Base-by-base conservation (phyloP, 371 early-diverging fungal genomes). In the Chytridiales sp. region DNA sequence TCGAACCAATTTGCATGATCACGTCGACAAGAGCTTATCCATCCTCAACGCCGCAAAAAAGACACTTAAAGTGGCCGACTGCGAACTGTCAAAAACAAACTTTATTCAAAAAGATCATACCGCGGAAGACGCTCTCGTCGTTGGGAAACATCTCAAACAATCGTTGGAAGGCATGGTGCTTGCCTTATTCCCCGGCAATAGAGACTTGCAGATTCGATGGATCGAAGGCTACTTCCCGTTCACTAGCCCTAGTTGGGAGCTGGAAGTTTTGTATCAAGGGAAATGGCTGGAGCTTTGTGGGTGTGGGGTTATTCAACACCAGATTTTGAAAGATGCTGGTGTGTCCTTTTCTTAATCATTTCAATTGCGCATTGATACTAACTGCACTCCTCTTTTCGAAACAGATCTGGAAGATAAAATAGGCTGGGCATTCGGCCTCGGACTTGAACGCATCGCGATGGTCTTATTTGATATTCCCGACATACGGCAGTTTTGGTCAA, bases 391-490 rank as follows among this genome's bases (percentile, higher is more conserved):
- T n/a, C n/a, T n/a, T n/a, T n/a, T n/a, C n/a, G n/a, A n/a, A n/a
- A n/a, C n/a, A n/a, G n/a, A n/a, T n/a, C n/a, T n/a, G n/a, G n/a
- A 36, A 1, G 84, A 90, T 54, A 83, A 86, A 54, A 80, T 96
- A 53, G 97, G 93, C 5, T 97, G 98, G 95, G 98, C 97, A 5
- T 95, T 94, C 70, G 98, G 98, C 26, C 78, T 97, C 64, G 98
- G 98, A 1, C 76, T 98, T 11, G 98, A 98, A 69, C 80, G 98
- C n/a, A 75, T 98, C 56, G 95, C 97, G 0, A 93, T 98, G 94
- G 90, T 95, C 0, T 74, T 97, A 61, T 95, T 93, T 74, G 87
- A 85, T 57, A 91, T 98, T 36, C 94, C 94, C 0, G 98, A 98
- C 69, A 98, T 98, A 51, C 87, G 98, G 11, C 79, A 96, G 44